These are phyloP conservation scores for Vicia faba DNA, from an alignment of 306 rosid genomes.

Conservation along the genomic window DNA sequence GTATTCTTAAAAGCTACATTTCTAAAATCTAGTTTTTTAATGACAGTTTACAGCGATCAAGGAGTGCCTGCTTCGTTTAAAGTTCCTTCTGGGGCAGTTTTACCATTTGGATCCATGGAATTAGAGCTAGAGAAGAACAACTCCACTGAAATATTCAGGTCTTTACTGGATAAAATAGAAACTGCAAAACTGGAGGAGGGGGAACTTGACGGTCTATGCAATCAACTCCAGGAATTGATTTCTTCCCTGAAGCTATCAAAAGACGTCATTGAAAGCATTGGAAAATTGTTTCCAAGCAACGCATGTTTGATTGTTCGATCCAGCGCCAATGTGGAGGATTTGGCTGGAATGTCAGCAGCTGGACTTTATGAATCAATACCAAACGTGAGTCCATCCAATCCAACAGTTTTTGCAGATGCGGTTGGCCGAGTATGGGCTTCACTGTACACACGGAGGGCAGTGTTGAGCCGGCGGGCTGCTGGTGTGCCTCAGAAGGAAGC, in stretches of 20 bases:
- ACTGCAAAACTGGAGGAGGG: constrained; percentile 64
- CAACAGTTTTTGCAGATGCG: constrained; percentile 66
- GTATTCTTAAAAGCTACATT: constrained; percentile 31
- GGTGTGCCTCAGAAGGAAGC: constrained; percentile 87
- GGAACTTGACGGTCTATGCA: constrained; percentile 69
- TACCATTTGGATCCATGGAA: constrained; percentile 96
- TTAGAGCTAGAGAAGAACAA: constrained; percentile 67
- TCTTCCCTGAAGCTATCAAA: constrained; percentile 66
- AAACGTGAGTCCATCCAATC: constrained; percentile 80
- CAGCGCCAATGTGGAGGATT: constrained; percentile 95
- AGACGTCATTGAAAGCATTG: constrained; percentile 63
- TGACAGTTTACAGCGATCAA: constrained; percentile 73
- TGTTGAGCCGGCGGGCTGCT: constrained; percentile 81
- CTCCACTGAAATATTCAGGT: constrained; percentile 60
- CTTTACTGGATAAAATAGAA: constrained; percentile 67
- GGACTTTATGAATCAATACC: constrained; percentile 96
- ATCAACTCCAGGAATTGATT: constrained; percentile 75
- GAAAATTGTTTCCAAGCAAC: constrained; percentile 62
- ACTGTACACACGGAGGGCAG: constrained; percentile 84
- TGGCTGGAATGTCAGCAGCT: constrained; percentile 98
- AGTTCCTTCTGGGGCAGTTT: constrained; percentile 87
- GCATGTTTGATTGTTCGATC: constrained; percentile 84
- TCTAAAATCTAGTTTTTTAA: constrained; percentile 39
- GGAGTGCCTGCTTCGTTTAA: constrained; percentile 82
- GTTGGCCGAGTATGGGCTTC: constrained; percentile 89